phyloP scores from a whole-genome alignment of 1,284 basidiomycete genomes.

The Waitea zeae region DNA sequence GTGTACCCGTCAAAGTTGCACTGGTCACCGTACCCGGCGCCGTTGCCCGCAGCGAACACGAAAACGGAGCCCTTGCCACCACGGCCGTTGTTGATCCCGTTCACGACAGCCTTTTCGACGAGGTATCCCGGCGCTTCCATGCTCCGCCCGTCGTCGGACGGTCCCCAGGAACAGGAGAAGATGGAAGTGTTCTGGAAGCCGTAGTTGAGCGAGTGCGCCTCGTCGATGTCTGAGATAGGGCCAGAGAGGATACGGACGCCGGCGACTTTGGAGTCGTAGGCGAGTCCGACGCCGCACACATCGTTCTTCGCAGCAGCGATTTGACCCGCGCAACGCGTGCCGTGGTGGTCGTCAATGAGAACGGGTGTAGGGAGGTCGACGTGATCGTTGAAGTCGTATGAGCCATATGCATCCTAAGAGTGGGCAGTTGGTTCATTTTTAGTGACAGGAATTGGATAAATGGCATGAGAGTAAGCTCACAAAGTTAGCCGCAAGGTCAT shows the following conservation, averaged over 20 bases:
- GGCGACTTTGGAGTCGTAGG: conserved; percentile 82
- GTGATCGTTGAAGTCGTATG: conserved; percentile 97
- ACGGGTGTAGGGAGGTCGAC: conserved; percentile 75
- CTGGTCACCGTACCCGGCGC: conserved; percentile 89
- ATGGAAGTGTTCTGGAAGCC: conserved; percentile 87
- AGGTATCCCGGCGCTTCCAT: conserved; percentile 94
- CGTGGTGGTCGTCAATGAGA: conserved; percentile 88
- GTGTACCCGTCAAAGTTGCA: conserved; percentile 99
- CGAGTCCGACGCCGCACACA: conserved; percentile 90
- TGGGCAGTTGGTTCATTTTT: too few species aligned
- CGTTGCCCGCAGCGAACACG: conserved; percentile 97
- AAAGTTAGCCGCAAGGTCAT: conserved; percentile 83
- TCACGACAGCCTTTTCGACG: conserved; percentile 89
- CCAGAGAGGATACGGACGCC: conserved; percentile 93
- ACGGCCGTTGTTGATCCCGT: conserved; percentile 87
- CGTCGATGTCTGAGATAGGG: conserved; percentile 95
- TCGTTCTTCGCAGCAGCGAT: conserved; percentile 95
- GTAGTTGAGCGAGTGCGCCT: conserved; percentile 90
- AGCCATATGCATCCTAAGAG: conserved; percentile 68
- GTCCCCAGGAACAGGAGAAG: conserved; percentile 97
- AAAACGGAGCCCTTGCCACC: conserved; percentile 85
- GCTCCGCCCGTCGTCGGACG: conserved; percentile 84
- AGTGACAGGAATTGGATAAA: too few species aligned
- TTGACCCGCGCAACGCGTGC: conserved; percentile 96
- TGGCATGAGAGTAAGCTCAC: conserved; percentile 55